Evolutionary conservation across 2,329 filamentous ascomycete genomes (phyloP).

Genomic region (Pseudogymnoascus sp.): DNA sequence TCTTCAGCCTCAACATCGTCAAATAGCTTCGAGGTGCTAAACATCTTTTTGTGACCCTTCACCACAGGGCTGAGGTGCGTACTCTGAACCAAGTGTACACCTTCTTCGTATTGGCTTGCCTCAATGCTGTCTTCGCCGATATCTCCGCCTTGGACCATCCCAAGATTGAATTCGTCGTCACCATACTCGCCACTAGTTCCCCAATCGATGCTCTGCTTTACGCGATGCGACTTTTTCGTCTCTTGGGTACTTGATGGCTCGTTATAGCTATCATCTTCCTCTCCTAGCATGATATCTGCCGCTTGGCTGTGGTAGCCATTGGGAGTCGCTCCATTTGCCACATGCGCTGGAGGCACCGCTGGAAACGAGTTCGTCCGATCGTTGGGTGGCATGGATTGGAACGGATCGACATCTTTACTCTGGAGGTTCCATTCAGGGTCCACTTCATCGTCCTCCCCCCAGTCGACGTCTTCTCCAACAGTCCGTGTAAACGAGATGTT

Average conservation of each 20-base stretch:
- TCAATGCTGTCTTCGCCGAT: slow-evolving; percentile 33
- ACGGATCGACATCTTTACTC: slow-evolving; percentile 46
- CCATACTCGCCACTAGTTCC: slow-evolving; percentile 5
- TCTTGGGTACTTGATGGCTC: not conserved
- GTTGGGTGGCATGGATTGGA: slow-evolving; percentile 49
- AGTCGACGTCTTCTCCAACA: slow-evolving; percentile 53
- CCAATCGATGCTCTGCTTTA: slow-evolving; percentile 1
- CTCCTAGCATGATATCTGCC: slow-evolving; percentile 38
- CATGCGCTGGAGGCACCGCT: slow-evolving; percentile 39
- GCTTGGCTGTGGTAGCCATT: slow-evolving; percentile 41
- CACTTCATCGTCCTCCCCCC: slow-evolving; percentile 47
- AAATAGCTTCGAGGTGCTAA: slow-evolving; percentile 29
- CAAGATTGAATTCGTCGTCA: not conserved
- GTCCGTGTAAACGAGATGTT: slow-evolving; percentile 57
- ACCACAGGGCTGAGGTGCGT: not conserved
- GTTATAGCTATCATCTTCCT: not conserved
- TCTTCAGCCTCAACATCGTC: slow-evolving; percentile 31
- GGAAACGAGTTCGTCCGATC: slow-evolving; percentile 59
- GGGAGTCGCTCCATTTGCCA: slow-evolving; percentile 28
- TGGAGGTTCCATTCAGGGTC: slow-evolving; percentile 45
- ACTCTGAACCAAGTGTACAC: slow-evolving; percentile 52
- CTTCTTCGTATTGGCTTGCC: slow-evolving; percentile 54
- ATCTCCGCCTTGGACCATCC: slow-evolving; percentile 18
- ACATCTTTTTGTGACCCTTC: slow-evolving; percentile 16
- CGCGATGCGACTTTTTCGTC: not conserved